These are phyloP conservation scores for Cucumis hystrix DNA, from an alignment of 306 rosid genomes.

Conservation along the genomic window DNA sequence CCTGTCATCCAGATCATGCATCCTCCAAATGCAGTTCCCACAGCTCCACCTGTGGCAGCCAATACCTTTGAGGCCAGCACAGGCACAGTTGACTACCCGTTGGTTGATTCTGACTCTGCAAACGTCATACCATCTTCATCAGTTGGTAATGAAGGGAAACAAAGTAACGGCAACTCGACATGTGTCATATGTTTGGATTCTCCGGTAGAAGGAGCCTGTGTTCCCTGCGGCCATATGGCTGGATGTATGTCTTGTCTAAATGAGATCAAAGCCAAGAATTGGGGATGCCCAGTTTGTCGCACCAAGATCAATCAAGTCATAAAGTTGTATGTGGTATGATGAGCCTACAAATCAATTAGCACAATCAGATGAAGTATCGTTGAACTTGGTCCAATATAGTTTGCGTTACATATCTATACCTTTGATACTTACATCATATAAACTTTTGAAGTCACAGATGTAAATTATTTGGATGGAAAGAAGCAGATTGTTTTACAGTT, in stretches of 20 bases:
- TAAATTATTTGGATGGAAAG: not conserved
- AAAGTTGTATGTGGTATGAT: slow-evolving; percentile 67
- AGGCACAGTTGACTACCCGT: slow-evolving; percentile 39
- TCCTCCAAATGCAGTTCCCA: slow-evolving; percentile 23
- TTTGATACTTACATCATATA: not conserved
- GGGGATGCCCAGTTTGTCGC: slow-evolving; percentile 99
- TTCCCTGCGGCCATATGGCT: slow-evolving; percentile 96
- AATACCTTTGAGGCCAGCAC: slow-evolving; percentile 30
- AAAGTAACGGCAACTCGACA: slow-evolving; percentile 25
- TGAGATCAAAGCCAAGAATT: slow-evolving; percentile 68
- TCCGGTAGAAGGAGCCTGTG: slow-evolving; percentile 90
- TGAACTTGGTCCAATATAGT: not conserved
- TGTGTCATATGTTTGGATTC: slow-evolving; percentile 94
- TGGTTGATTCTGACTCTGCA: slow-evolving; percentile 41
- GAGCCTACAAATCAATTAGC: slow-evolving; percentile 6
- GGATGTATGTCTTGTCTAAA: slow-evolving; percentile 97
- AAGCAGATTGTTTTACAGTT: not conserved
- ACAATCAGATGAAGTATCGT: not conserved
- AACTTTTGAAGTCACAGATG: not conserved
- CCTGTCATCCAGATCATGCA: slow-evolving; percentile 9
- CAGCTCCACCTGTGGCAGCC: slow-evolving; percentile 51
- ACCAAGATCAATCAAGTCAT: slow-evolving; percentile 65
- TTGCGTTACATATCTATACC: not conserved
- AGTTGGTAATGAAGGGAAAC: slow-evolving; percentile 20
- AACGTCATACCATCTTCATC: slow-evolving; percentile 24